These are phyloP conservation scores for Lecanosticta acicola DNA, from an alignment of 2,329 filamentous ascomycete genomes.

Conservation along the genomic window DNA sequence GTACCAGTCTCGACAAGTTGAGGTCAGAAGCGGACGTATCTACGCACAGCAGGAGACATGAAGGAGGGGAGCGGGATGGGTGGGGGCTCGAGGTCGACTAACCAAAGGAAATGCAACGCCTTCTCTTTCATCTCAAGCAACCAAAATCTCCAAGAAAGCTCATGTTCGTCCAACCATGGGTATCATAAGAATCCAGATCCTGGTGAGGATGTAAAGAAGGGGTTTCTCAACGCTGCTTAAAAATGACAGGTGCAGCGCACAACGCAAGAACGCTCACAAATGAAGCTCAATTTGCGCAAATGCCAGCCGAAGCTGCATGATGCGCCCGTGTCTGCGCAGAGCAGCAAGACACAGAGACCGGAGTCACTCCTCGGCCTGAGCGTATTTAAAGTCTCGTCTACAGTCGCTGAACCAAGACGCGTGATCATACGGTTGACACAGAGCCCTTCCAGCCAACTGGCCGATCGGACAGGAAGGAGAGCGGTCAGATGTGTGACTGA, in stretches of 20 bases:
- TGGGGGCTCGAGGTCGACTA: slow-evolving; percentile 31
- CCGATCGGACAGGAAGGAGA: slow-evolving; percentile 33
- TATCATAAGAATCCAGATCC: slow-evolving; percentile 18
- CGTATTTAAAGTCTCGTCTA: slow-evolving; percentile 33
- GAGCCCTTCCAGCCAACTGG: slow-evolving; percentile 32
- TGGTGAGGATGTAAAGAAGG: slow-evolving; percentile 19
- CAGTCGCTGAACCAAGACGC: slow-evolving; percentile 23
- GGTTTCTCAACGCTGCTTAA: slow-evolving; percentile 21
- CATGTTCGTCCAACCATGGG: slow-evolving; percentile 22
- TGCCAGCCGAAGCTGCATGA: slow-evolving; percentile 34
- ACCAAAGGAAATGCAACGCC: slow-evolving; percentile 30
- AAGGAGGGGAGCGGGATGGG: slow-evolving; percentile 42
- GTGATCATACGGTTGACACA: slow-evolving; percentile 36
- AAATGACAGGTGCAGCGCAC: slow-evolving; percentile 31
- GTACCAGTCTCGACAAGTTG: slow-evolving; percentile 23
- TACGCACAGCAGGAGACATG: slow-evolving; percentile 33
- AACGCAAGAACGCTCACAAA: slow-evolving; percentile 32
- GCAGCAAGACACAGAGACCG: slow-evolving; percentile 19
- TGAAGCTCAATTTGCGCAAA: slow-evolving; percentile 33
- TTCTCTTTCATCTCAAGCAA: slow-evolving; percentile 20
- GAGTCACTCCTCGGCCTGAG: slow-evolving; percentile 28
- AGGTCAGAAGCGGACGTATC: slow-evolving; percentile 34
- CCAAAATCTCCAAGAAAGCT: slow-evolving; percentile 17
- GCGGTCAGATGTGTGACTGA: slow-evolving; percentile 39
- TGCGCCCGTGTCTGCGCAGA: slow-evolving; percentile 35